These are phyloP conservation scores for Platanthera guangdongensis DNA, from an alignment of 106 monocot genomes.

Conservation along the genomic window DNA sequence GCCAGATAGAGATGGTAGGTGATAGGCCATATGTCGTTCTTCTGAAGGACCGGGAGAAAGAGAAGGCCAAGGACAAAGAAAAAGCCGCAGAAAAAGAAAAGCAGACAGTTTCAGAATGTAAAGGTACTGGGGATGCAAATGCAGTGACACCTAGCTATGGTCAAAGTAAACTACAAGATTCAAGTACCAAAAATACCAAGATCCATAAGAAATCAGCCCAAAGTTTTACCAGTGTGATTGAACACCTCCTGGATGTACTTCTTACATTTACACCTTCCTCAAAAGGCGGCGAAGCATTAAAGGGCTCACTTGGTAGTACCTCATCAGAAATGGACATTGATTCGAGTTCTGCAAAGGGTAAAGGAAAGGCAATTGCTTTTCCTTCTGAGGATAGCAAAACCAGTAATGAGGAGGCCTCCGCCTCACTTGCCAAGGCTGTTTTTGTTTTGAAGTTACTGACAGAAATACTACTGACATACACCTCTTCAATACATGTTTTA, in stretches of 20 bases:
- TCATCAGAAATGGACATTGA: constrained; percentile 89
- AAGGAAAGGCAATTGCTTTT: constrained; percentile 72
- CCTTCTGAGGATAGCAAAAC: constrained; percentile 48
- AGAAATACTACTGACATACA: constrained; percentile 84
- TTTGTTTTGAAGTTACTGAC: constrained; percentile 92
- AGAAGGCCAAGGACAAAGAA: constrained; percentile 76
- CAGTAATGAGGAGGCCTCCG: constrained; percentile 55
- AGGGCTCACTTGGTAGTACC: constrained; percentile 28
- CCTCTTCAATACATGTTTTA: constrained; percentile 73
- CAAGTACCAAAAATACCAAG: constrained; percentile 57
- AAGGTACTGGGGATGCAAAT: constrained; percentile 24
- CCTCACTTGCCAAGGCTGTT: constrained; percentile 82
- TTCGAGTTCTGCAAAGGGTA: constrained; percentile 39
- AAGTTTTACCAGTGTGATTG: constrained; percentile 82
- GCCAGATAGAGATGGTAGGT: constrained; percentile 92
- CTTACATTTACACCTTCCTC: constrained; percentile 43
- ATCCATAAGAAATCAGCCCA: constrained; percentile 72
- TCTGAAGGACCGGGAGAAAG: constrained; percentile 92
- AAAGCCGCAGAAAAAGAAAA: constrained; percentile 74
- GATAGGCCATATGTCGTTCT: constrained; percentile 82
- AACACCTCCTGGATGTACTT: constrained; percentile 73
- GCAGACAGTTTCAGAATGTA: constrained; percentile 17
- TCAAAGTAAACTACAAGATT: constrained; percentile 44
- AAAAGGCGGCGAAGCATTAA: constrained; percentile 31
- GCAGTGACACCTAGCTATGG: constrained; percentile 9